Base-by-base conservation (phyloP, 495 filamentous ascomycete species). In the Monascus purpureus region DNA sequence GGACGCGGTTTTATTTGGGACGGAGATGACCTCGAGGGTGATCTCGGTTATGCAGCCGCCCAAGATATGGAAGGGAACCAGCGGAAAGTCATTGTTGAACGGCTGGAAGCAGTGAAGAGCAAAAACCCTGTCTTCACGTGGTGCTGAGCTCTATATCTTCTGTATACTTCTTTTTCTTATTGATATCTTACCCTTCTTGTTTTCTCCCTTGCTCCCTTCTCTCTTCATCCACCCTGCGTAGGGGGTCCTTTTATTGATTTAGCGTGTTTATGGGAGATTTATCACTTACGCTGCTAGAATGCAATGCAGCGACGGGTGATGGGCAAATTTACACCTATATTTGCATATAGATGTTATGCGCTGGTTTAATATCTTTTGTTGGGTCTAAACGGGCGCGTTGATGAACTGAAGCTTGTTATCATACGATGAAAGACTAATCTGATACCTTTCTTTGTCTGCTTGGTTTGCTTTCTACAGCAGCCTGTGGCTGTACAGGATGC, bases 81-180 rank as follows among this genome's bases (percentile, higher is more conserved):
- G 52, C 70, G 85, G 37, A 87, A 86, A 56, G 92, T 97, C 25
- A 96, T 96, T 65, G 88, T 96, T 24, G 90, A 97, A 62, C 63
- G 90, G 44, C 50, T 97, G 32, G 90, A 96, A 63, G 79, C 85
- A 29, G 88, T 97, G 18, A 96, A 95, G 64, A 80, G 74, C 53
- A 82, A 78, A 54, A 90, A 92, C 52, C 90, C 90, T 11, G 83
- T 97, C 9, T 97, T 97, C 57, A 93, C 82, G 24, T 97, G 90
- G 84, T 97, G 92, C 68, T 95, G 61, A 68, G 33, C 42, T 25
- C 36, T 22, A 15, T 9, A 22, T 14, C 23, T 13, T 22, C 13
- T 15, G 11, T 17, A 18, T 38, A 16, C 32, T 19, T 17, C 25
- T 19, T 33, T 24, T 20, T 33, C 22, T 26, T 29, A 16, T 13